Evolutionary conservation across 1,284 basidiomycete genomes (phyloP), one percentile per base, ranked within the genome.

Genomic region (Ceratobasidium sp.): DNA sequence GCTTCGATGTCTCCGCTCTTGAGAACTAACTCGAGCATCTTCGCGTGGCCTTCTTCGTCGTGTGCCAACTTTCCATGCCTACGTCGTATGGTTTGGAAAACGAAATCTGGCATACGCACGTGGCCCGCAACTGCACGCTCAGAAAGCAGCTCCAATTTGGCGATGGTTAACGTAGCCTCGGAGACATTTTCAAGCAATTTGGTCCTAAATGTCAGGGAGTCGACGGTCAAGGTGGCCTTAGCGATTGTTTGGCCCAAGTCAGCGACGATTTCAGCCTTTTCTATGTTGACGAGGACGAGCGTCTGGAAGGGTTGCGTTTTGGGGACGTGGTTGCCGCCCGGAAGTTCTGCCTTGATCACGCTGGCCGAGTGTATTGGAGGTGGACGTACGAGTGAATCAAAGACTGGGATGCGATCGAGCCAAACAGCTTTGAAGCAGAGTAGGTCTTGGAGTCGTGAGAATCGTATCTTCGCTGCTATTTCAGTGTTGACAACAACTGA

Each of bases 371-470:
- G 60, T 17, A 40, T 47, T 4, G 60, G 60, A 6, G 69, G 50
- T 4, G 69, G 64, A 12, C 70, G 65, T 17, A 71, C 54, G 32
- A 83, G 82, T n/a, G 79, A 81, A 69, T 84, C 84, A 74, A 91
- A 84, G 2, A 91, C 78, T 0, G 92, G 91, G 42, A 94, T 92
- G 45, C 87, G 87, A 75, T 94, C 93, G 50, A 95, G 77, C 92
- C 92, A 95, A 20, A 94, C 91, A 0, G 92, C 92, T 77, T 94
- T 93, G 83, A 94, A 92, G 77, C 91, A 93, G 31, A 94, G 81
- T 53, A 93, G 86, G 75, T 94, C 93, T 76, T 94, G 92, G 17
- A 94, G 77, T 15, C 93, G 86, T 10, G 91, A 91, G 75, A 94
- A 91, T 20, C 88, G 86, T 35, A 92, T 82, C 3, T 81, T 85